Conservation (phyloP, 2,329 filamentous ascomycete genomes). For the Neonectria neomacrospora region DNA sequence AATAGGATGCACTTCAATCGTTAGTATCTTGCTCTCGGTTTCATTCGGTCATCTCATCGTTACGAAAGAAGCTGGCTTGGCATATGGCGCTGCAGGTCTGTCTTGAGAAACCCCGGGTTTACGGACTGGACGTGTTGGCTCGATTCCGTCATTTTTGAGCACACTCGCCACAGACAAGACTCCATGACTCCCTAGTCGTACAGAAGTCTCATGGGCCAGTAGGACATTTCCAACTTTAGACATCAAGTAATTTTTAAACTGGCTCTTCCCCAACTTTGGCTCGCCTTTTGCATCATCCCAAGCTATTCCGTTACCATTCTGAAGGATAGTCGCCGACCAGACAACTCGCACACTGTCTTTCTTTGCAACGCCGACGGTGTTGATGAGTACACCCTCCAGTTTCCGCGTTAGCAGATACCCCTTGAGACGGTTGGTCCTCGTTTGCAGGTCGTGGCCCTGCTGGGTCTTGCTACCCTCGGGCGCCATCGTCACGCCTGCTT, state of each 20-base stretch:
- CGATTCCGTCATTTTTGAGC: neutral
- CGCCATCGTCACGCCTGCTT: slow-evolving; percentile 36
- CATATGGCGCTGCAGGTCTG: slow-evolving; percentile 34
- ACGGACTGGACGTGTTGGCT: slow-evolving; percentile 26
- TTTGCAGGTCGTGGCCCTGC: slow-evolving; percentile 35
- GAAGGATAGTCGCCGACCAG: slow-evolving; percentile 35
- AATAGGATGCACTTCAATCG: slow-evolving; percentile 28
- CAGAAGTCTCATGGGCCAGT: slow-evolving; percentile 28
- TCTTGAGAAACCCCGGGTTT: slow-evolving; percentile 37
- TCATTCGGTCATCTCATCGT: slow-evolving; percentile 21
- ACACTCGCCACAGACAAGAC: slow-evolving; percentile 31
- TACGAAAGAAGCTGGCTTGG: slow-evolving; percentile 32
- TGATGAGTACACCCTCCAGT: slow-evolving; percentile 23
- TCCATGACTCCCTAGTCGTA: slow-evolving; percentile 24
- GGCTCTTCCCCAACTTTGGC: slow-evolving; percentile 28
- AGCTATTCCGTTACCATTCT: slow-evolving; percentile 30
- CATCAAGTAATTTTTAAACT: slow-evolving; percentile 40
- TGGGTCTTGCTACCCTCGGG: slow-evolving; percentile 31
- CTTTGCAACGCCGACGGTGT: slow-evolving; percentile 15
- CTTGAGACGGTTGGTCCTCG: slow-evolving; percentile 37
- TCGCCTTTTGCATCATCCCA: slow-evolving; percentile 29
- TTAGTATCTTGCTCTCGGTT: neutral
- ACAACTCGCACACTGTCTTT: slow-evolving; percentile 29
- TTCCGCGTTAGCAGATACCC: slow-evolving; percentile 29
- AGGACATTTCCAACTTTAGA: slow-evolving; percentile 34